These are phyloP conservation scores for Neoarthrinium moseri DNA, from an alignment of 2,329 filamentous ascomycete species.

Conservation along the genomic window DNA sequence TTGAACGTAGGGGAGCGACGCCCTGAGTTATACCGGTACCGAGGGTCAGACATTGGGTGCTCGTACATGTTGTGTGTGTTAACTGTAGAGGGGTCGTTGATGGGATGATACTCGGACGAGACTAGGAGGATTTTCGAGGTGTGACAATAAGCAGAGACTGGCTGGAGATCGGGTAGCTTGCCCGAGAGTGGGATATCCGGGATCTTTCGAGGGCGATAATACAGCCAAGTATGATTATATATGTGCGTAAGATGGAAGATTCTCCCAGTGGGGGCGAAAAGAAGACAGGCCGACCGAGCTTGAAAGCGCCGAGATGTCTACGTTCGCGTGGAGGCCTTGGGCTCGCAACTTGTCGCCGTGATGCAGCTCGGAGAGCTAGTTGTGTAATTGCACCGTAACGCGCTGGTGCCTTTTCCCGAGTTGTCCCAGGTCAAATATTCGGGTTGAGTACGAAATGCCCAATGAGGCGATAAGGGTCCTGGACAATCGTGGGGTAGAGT, in stretches of 20 bases:
- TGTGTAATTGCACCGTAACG: neutral
- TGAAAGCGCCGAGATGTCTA: neutral
- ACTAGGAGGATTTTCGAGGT: neutral
- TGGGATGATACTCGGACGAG: neutral
- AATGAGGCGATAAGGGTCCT: conserved; percentile 7
- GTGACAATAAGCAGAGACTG: neutral
- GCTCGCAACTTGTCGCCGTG: neutral
- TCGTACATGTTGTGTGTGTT: conserved; percentile 5
- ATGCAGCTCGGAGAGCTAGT: neutral
- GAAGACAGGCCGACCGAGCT: neutral
- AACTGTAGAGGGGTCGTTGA: neutral
- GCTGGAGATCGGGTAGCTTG: conserved; percentile 2
- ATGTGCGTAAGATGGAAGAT: neutral
- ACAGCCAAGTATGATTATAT: neutral
- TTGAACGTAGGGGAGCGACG: conserved; percentile 45
- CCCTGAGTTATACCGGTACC: conserved; percentile 40
- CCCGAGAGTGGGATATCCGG: conserved; percentile 3
- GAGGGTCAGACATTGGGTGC: conserved; percentile 44
- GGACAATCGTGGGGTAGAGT: conserved; percentile 8
- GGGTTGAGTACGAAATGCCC: neutral
- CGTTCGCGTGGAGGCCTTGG: neutral
- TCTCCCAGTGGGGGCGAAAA: conserved; percentile 4
- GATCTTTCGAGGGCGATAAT: neutral
- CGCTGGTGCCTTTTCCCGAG: neutral
- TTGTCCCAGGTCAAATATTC: neutral